These are phyloP conservation scores for Coleophoma cylindrospora DNA, from an alignment of 2,329 filamentous ascomycete genomes.

Conservation along the genomic window DNA sequence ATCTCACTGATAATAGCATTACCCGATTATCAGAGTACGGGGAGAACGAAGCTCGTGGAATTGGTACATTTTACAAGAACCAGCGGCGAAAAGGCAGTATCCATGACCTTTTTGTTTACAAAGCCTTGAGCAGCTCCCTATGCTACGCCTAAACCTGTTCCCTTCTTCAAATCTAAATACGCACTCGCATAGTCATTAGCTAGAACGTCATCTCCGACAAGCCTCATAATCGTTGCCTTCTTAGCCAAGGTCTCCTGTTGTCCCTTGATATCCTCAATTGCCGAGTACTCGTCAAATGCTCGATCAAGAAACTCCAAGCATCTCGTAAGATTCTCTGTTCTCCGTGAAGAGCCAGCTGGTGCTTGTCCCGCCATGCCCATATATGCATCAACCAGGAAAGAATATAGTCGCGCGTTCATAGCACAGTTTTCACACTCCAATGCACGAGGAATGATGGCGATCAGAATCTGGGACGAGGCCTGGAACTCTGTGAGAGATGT, in stretches of 20 bases:
- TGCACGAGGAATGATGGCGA: slow-evolving; percentile 59
- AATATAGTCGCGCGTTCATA: slow-evolving; percentile 53
- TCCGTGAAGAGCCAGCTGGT: slow-evolving; percentile 27
- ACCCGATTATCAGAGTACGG: no score
- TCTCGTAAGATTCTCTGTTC: slow-evolving; percentile 43
- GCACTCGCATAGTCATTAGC: slow-evolving; percentile 51
- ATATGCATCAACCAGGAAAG: slow-evolving; percentile 55
- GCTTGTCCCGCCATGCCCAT: slow-evolving; percentile 56
- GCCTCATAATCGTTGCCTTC: slow-evolving; percentile 59
- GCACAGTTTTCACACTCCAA: slow-evolving; percentile 54
- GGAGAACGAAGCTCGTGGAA: not conserved
- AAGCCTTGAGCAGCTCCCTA: not conserved
- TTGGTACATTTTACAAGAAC: not conserved
- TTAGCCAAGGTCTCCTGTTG: slow-evolving; percentile 62
- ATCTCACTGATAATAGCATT: no score
- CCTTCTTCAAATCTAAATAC: slow-evolving; percentile 44
- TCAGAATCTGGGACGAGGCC: slow-evolving; percentile 49
- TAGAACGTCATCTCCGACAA: slow-evolving; percentile 47
- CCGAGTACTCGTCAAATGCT: slow-evolving; percentile 43
- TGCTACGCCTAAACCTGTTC: slow-evolving; percentile 18
- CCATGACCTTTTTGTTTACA: no score
- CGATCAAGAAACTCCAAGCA: slow-evolving; percentile 22
- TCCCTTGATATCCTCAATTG: slow-evolving; percentile 51
- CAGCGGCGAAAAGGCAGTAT: not conserved
- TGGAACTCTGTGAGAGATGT: slow-evolving; percentile 55